Base-by-base conservation (phyloP, 805 yeast species). In the Saccharomycopsis vini region DNA sequence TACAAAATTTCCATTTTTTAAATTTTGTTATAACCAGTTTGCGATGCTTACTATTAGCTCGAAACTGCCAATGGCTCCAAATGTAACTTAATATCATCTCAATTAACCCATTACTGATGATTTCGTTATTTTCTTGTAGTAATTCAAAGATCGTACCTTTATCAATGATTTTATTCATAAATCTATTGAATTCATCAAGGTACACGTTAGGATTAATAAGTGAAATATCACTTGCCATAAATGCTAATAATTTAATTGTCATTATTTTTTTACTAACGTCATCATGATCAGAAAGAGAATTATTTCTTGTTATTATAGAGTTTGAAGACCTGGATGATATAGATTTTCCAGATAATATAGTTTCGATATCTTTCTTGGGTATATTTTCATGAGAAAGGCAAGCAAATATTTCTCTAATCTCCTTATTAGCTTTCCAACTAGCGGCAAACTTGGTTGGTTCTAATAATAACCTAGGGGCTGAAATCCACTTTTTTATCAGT, bases 11-110 rank as follows among this genome's bases (percentile, higher is more conserved):
- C 71, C 73, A 69, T 3, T 46, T 49, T 10, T 49, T 37, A 41
- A 66, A 66, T 34, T 50, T 52, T 16, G 36, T 46, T 5, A 46
- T 46, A 6, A 62, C 42, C n/a, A n/a, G n/a, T 7, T 47, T 46
- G 1, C 52, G 28, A 20, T 58, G 54, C 6, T 56, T 47, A 6
- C 36, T 34, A 3, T 39, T 36, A 5, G 48, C 26, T 16, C 44
- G 43, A 45, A 57, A 68, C 19, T 54, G 54, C 74, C 73, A 72
- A 46, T 71, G 73, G 7, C 63, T 57, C 56, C 69, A 67, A 43
- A 73, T 68, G 49, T 70, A 73, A 39, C 61, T 63, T 15, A 72
- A 52, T 2, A 72, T 47, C 54, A 67, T 54, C 26, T 72, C 77
- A 10, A 69, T 37, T 18, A 72, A 39, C 1, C 63, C 50, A 36